phyloP scores from a whole-genome alignment of 2,329 filamentous ascomycete genomes.

The Paraphaeosphaeria sporulosa region DNA sequence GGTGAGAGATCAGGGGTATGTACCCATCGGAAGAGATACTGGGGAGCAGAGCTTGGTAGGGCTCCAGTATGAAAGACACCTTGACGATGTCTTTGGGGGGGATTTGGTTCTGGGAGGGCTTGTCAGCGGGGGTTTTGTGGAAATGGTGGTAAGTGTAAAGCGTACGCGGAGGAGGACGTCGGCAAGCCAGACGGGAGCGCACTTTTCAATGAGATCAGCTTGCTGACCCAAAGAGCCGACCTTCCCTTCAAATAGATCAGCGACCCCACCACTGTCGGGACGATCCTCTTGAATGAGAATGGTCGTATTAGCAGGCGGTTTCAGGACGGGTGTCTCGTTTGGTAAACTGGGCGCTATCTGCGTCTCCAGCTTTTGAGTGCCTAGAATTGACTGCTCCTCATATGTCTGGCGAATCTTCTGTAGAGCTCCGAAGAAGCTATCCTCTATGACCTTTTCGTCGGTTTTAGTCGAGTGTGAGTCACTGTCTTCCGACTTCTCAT shows the following conservation, averaged over 20 bases:
- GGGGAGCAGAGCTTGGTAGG: slow-evolving; percentile 77
- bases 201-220: slow-evolving; percentile 82
- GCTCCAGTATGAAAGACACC: slow-evolving; percentile 91
- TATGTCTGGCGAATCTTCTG: slow-evolving; percentile 78
- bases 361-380: slow-evolving; percentile 62
- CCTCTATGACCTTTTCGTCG: slow-evolving; percentile 76
- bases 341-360: slow-evolving; percentile 73
- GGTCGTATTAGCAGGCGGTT: slow-evolving; percentile 69
- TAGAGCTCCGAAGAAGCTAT: slow-evolving; percentile 75
- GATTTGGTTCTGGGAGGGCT: slow-evolving; percentile 69
- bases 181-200: slow-evolving; percentile 89
- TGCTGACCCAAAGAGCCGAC: slow-evolving; percentile 79
- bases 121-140: slow-evolving; percentile 10
- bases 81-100: slow-evolving; percentile 92
- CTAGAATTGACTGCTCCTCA: slow-evolving; percentile 69
- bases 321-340: slow-evolving; percentile 78
- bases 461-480: slow-evolving; percentile 65
- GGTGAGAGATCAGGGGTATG: slow-evolving; percentile 39
- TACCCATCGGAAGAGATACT: slow-evolving; percentile 77
- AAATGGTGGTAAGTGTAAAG: background rate
- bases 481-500: slow-evolving; percentile 74
- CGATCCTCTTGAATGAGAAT: slow-evolving; percentile 72
- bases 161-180: slow-evolving; percentile 78
- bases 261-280: slow-evolving; percentile 69
- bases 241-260: slow-evolving; percentile 90